Percentiles rank a stretch among this genome's conserved stretches.
phyloP scores from a whole-genome alignment of 2,329 filamentous ascomycete genomes.

The Fusarium coicis region DNA sequence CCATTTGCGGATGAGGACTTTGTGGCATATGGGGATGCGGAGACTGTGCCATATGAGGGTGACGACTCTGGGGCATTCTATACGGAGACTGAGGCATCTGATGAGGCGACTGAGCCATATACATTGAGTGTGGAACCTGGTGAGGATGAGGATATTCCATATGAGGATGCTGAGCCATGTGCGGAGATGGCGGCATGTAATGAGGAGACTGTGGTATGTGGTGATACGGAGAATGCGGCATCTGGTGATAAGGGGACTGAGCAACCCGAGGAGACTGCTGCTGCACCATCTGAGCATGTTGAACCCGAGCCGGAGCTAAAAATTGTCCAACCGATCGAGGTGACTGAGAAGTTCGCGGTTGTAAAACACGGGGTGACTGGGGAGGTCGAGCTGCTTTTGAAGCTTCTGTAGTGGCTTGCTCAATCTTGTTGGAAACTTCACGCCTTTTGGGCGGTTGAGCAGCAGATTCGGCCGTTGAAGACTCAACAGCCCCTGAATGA shows the following conservation, averaged over 20 bases:
- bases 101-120: not conserved
- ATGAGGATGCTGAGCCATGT: not conserved
- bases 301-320: not conserved
- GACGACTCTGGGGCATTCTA: not conserved
- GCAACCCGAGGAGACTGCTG: not conserved
- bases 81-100: not conserved
- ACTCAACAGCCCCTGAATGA: not conserved
- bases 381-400: not conserved
- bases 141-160: not conserved
- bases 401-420: not conserved
- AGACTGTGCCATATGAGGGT: not conserved
- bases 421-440: not conserved
- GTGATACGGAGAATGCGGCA: not conserved
- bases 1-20: not conserved
- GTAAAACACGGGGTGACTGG: not conserved
- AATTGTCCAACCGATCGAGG: not conserved
- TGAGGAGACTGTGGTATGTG: not conserved
- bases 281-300: slow-evolving; percentile 3
- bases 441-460: not conserved
- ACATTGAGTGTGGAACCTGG: not conserved
- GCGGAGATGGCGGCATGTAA: not conserved
- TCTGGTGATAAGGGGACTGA: not conserved
- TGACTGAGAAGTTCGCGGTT: not conserved
- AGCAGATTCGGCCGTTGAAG: not conserved
- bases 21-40: not conserved